Evolutionary conservation across 1,284 basidiomycete genomes (phyloP).

Genomic region (Melampsora abietis-canadensis): DNA sequence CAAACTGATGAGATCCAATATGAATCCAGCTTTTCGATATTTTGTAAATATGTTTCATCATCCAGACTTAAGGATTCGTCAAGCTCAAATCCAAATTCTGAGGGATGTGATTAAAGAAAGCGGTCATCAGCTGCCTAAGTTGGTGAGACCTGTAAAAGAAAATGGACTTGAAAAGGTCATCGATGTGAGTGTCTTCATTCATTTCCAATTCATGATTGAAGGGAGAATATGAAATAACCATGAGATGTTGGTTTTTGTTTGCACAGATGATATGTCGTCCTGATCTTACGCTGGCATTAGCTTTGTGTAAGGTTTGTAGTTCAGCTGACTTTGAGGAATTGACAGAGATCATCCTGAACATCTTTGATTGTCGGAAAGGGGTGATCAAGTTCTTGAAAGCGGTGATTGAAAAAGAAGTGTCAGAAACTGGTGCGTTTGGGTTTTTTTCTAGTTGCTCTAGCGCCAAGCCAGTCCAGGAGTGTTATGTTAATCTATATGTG

Average conservation of each 20-base stretch:
- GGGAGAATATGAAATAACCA: no score
- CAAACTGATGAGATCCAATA: slow-evolving; percentile 36
- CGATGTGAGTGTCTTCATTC: slow-evolving; percentile 11
- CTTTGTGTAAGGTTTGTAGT: slow-evolving; percentile 80
- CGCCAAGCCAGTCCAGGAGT: not conserved
- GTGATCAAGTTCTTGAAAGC: slow-evolving; percentile 72
- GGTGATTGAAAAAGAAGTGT: slow-evolving; percentile 79
- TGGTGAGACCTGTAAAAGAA: slow-evolving; percentile 15
- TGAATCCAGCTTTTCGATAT: slow-evolving; percentile 38
- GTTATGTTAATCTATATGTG: slow-evolving; percentile 2
- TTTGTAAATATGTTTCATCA: slow-evolving; percentile 43
- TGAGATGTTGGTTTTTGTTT: not conserved
- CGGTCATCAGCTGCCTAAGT: slow-evolving; percentile 22
- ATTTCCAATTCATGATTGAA: no score
- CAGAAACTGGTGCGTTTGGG: slow-evolving; percentile 63
- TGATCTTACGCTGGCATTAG: slow-evolving; percentile 64
- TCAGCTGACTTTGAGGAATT: slow-evolving; percentile 75
- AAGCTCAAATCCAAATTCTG: slow-evolving; percentile 37
- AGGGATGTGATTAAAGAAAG: slow-evolving; percentile 43
- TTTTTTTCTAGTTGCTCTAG: not conserved
- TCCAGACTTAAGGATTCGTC: slow-evolving; percentile 30
- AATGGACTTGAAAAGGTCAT: slow-evolving; percentile 31
- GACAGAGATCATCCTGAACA: slow-evolving; percentile 71
- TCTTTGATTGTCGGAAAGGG: slow-evolving; percentile 71
- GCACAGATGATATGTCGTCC: slow-evolving; percentile 41